Evolutionary conservation across 495 filamentous ascomycete genomes (phyloP), one percentile per base, ranked within the genome.

Genomic region (Aspergillus avenaceus): DNA sequence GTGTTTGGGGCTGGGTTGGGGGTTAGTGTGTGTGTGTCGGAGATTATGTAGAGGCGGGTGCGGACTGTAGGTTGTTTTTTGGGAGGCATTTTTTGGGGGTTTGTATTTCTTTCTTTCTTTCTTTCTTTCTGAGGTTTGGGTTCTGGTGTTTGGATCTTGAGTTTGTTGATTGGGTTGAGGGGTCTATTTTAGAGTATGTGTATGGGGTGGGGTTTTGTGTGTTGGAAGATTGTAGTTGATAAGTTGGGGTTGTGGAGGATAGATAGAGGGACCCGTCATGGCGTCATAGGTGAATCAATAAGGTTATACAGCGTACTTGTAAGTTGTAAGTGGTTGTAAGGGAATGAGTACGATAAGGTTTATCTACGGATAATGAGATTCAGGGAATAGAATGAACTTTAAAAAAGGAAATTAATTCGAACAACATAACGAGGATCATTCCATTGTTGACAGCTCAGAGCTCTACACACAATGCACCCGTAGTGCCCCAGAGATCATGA

Each of bases 41-140:
- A 82, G 53, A 87, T 68, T 53, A 87, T 73, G 54, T 77, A 69
- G 55, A 86, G 69, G 47, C 74, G 73, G 23, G 80, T 79, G 59
- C 68, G 67, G 46, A 65, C 58, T 16, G 53, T n/a, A n/a, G n/a
- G n/a, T n/a, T n/a, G n/a, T n/a, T n/a, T n/a, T 47, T 49, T 50
- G 52, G 26, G 47, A 31, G 34, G 49, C 40, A 5, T 29, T 45
- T 45, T 22, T 22, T 32, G 19, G 25, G 49, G 31, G 11, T 37
- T 52, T 18, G 8, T 45, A 25, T 23, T 32, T 21, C 11, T 50
- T 26, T 3, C 2, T n/a, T 31, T 38, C 5, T 13, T 42, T 41
- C n/a, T n/a, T n/a, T n/a, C n/a, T n/a, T n/a, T n/a, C n/a, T n/a
- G n/a, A n/a, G n/a, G 22, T 16, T 36, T 37, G 13, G 21, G 27